phyloP scores from a whole-genome alignment of 345 rosid species.

The Lepidium didymum region DNA sequence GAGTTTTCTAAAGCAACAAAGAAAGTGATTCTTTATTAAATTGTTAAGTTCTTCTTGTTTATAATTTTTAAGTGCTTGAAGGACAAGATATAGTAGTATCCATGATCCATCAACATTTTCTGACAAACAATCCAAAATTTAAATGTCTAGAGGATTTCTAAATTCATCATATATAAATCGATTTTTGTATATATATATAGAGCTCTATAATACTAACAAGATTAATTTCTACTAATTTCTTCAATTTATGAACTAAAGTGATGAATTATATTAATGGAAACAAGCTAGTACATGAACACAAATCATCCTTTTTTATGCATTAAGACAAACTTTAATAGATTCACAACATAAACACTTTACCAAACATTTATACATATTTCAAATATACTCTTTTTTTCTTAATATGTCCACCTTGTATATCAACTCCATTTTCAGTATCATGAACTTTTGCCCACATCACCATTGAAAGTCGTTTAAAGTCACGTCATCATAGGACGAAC shows the following conservation, averaged over 20 bases:
- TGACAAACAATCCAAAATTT: too few relatives aligned
- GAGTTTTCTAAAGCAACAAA: too few relatives aligned
- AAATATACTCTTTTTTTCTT: background rate
- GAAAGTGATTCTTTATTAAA: too few relatives aligned
- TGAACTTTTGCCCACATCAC: too few relatives aligned
- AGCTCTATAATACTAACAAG: background rate
- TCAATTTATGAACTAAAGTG: background rate
- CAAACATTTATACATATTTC: background rate
- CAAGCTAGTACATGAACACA: background rate
- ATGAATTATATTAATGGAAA: too few relatives aligned
- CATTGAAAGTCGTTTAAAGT: background rate
- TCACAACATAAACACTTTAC: background rate
- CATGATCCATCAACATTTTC: too few relatives aligned
- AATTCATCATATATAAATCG: too few relatives aligned
- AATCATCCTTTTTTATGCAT: background rate
- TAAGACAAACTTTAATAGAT: background rate
- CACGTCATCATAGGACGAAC: slow-evolving; percentile 1
- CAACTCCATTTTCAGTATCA: background rate
- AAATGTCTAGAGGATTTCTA: too few relatives aligned
- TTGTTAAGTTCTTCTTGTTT: too few relatives aligned
- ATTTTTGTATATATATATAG: too few relatives aligned
- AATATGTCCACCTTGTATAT: slow-evolving; percentile 1
- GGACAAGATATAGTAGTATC: too few relatives aligned
- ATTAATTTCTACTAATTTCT: background rate
- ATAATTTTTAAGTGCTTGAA: too few relatives aligned